A percentile compares a stretch with the other conserved stretches of the same genome.
phyloP scores from a whole-genome alignment of 768 basidiomycete genomes.

The Boletus sp. region DNA sequence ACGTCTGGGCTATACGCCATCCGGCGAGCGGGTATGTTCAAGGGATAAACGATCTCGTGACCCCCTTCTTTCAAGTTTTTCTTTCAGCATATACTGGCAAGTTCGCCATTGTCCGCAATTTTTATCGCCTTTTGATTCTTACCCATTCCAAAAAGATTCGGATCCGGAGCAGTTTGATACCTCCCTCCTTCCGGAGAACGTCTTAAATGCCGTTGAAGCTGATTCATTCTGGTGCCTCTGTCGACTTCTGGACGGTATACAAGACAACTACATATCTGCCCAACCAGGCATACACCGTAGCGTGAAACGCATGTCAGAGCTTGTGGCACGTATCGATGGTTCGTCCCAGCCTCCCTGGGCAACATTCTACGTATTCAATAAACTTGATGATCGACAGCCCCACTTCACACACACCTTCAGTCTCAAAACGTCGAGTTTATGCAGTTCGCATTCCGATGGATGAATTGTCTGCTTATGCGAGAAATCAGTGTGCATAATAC shows the following conservation, averaged over 20 bases:
- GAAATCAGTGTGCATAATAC: constrained; percentile 97
- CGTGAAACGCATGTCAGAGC: constrained; percentile 89
- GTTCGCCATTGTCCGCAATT: constrained; percentile 16
- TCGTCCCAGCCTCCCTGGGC: constrained; percentile 20
- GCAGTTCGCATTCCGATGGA: constrained; percentile 99
- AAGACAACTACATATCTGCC: constrained; percentile 95
- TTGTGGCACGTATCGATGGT: constrained; percentile 90
- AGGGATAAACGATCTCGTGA: constrained; percentile 97
- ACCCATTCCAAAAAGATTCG: constrained; percentile 53
- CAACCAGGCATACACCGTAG: constrained; percentile 96
- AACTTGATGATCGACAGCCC: constrained; percentile 45
- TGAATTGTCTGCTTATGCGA: constrained; percentile 98
- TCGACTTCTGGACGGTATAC: constrained; percentile 92
- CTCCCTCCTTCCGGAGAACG: constrained; percentile 59
- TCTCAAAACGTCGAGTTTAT: constrained; percentile 96
- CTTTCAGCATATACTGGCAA: constrained; percentile 90
- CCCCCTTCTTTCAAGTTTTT: constrained; percentile 98
- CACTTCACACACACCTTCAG: constrained; percentile 82
- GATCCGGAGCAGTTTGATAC: constrained; percentile 91
- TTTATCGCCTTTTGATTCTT: not conserved
- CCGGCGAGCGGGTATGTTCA: constrained; percentile 99
- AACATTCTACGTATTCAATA: not conserved
- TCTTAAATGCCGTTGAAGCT: constrained; percentile 86
- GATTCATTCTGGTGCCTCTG: constrained; percentile 99
- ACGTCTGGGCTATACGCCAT: constrained; percentile 99